phyloP scores from a whole-genome alignment of 345 rosid genomes.

The Microcos paniculata region DNA sequence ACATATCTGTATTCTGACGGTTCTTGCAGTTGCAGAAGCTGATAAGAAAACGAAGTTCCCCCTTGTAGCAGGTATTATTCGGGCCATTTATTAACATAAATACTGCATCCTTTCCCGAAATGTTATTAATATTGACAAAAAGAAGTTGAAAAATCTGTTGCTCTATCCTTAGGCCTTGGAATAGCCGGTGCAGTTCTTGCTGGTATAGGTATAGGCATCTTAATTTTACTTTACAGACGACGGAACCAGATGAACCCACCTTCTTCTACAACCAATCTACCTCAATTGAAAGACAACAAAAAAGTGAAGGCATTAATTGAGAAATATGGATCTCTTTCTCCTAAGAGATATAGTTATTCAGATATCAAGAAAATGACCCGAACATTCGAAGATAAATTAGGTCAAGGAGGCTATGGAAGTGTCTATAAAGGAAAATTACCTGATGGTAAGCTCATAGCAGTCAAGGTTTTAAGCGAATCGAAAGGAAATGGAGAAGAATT shows the following conservation, averaged over 20 bases:
- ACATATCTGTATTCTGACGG: slow-evolving; percentile 23
- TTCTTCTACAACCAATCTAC: too few relatives aligned
- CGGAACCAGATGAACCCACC: slow-evolving; percentile 40
- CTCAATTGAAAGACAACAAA: too few relatives aligned
- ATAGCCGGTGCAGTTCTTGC: slow-evolving; percentile 28
- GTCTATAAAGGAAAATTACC: too few relatives aligned
- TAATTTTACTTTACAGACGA: slow-evolving; percentile 21
- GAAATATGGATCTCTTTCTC: too few relatives aligned
- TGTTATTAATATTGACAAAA: background rate
- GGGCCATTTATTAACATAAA: background rate
- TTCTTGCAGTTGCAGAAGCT: slow-evolving; percentile 30
- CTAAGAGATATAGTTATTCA: too few relatives aligned
- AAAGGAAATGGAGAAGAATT: too few relatives aligned
- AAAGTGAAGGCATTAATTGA: too few relatives aligned
- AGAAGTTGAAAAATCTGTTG: background rate
- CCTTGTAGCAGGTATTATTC: slow-evolving; percentile 29
- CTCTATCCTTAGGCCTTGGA: slow-evolving; percentile 35
- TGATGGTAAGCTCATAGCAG: too few relatives aligned
- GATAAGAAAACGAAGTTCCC: accelerated
- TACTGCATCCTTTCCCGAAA: background rate
- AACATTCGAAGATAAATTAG: too few relatives aligned
- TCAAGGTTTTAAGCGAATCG: too few relatives aligned
- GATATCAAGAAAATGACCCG: too few relatives aligned
- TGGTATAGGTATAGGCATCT: slow-evolving; percentile 19
- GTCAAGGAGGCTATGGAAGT: too few relatives aligned